Evolutionary conservation across 2,329 filamentous ascomycete genomes (phyloP), one percentile per base, ranked within the genome.

Genomic region (Calonectria ilicicola): DNA sequence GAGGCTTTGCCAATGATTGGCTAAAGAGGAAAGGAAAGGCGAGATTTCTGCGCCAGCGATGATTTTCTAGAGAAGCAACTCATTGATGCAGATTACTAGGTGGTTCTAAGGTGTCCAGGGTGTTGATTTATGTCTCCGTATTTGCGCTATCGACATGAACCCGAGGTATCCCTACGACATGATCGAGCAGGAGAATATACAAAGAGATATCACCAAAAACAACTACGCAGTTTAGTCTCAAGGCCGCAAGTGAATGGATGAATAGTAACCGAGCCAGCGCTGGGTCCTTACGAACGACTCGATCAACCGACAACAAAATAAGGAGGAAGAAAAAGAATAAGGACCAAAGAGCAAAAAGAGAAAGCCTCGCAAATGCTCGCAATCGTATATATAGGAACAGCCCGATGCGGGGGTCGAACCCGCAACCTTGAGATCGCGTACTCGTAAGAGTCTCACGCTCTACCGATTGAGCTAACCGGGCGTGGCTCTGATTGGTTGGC

Each of bases 361-460:
- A 63, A 27, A 44, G 38, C 58, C 56, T 62, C 56, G 56, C 56
- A 62, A 62, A 40, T 51, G 74, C 69, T 78, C 67, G 62, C 76
- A 75, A 76, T 76, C 75, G 75, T 70, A 76, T 53, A n/a, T 64
- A 14, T 4, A 21, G 2, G 15, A 70, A 70, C 42, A 84, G 82
- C 81, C 82, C 82, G 80, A 84, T 81, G 82, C 81, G 82, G 82
- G 82, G 83, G 82, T 87, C 86, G 86, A 89, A 89, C 88, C 86
- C 86, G 85, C 86, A 88, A 85, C 86, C 87, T 88, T 87, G 85
- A 89, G 87, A 88, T 88, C 47, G 79, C 65, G 76, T 72, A 76
- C 77, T 77, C 74, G n/a, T 88, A 88, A 88, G 90, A 92, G 90
- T 91, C 90, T 91, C 87, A 91, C 90, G 89, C 90, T 92, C 90